Conservation (phyloP, 148 eudicot genomes). For the Silene conica region DNA sequence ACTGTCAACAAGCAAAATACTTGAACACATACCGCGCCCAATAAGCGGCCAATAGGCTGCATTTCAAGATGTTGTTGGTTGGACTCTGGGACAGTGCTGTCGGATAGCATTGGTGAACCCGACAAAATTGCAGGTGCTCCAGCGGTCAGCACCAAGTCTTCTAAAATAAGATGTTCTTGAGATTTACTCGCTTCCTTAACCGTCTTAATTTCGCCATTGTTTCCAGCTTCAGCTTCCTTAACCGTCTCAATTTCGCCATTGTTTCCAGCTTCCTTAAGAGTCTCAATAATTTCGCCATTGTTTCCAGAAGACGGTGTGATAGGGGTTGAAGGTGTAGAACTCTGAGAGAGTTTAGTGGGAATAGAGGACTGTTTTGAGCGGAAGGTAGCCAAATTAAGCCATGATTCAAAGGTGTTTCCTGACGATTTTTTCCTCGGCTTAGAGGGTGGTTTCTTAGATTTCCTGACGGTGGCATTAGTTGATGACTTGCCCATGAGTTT, state of each 20-base stretch:
- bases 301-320: conserved; percentile 7
- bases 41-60: conserved; percentile 19
- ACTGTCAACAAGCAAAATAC: background rate
- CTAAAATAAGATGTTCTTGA: background rate
- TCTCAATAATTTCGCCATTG: background rate
- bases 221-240: too few species aligned
- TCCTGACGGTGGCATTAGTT: background rate
- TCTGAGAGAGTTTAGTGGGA: conserved; percentile 19
- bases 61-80: conserved; percentile 1
- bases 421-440: background rate
- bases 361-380: background rate
- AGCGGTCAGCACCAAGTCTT: background rate
- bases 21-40: conserved; percentile 9
- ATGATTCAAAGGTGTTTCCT: background rate
- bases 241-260: background rate
- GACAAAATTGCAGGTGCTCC: background rate
- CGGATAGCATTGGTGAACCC: background rate
- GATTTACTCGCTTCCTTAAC: background rate
- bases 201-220: background rate
- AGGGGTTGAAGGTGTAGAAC: conserved; percentile 29
- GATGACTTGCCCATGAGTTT: background rate
- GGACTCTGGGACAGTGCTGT: background rate
- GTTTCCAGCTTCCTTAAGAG: background rate
- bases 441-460: background rate
- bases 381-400: background rate